Evolutionary conservation across 2,329 filamentous ascomycete genomes (phyloP).

Genomic region (Ceratocystis diversiconidia): DNA sequence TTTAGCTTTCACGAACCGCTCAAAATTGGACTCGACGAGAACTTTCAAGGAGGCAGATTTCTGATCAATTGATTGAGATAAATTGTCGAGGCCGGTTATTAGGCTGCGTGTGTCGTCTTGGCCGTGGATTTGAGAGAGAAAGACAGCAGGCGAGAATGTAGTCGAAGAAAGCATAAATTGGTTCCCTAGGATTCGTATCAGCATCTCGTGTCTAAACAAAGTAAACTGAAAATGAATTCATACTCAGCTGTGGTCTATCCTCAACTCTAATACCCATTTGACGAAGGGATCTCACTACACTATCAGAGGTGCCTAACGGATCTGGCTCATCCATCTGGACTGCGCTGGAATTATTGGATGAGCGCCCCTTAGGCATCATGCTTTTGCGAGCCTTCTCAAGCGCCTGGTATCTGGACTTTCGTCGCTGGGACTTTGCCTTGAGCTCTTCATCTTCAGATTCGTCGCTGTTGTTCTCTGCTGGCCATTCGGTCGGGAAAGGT

Average conservation of each 20-base stretch:
- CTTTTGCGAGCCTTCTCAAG: constrained; percentile 60
- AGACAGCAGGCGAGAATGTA: constrained; percentile 82
- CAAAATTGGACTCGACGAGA: constrained; percentile 93
- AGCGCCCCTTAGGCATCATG: constrained; percentile 34
- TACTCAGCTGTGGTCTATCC: constrained; percentile 65
- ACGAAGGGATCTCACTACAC: constrained; percentile 68
- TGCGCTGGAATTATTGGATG: constrained; percentile 40
- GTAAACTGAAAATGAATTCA: constrained; percentile 24
- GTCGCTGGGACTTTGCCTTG: constrained; percentile 37
- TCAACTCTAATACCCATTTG: constrained; percentile 66
- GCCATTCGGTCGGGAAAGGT: constrained; percentile 73
- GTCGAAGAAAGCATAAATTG: constrained; percentile 92
- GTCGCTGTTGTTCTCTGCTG: constrained; percentile 60
- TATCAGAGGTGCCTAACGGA: constrained; percentile 74
- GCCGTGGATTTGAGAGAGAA: constrained; percentile 82
- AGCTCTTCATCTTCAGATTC: constrained; percentile 46
- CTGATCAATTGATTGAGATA: constrained; percentile 88
- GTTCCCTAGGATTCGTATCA: constrained; percentile 43
- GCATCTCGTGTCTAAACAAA: constrained; percentile 5
- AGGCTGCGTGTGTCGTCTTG: constrained; percentile 71
- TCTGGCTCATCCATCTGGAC: constrained; percentile 88
- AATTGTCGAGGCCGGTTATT: constrained; percentile 65
- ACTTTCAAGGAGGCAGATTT: constrained; percentile 95
- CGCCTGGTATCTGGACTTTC: constrained; percentile 70
- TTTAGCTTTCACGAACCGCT: constrained; percentile 93